These are phyloP conservation scores for Coprinellus aureogranulatus DNA, from an alignment of 768 basidiomycete species.

Conservation along the genomic window DNA sequence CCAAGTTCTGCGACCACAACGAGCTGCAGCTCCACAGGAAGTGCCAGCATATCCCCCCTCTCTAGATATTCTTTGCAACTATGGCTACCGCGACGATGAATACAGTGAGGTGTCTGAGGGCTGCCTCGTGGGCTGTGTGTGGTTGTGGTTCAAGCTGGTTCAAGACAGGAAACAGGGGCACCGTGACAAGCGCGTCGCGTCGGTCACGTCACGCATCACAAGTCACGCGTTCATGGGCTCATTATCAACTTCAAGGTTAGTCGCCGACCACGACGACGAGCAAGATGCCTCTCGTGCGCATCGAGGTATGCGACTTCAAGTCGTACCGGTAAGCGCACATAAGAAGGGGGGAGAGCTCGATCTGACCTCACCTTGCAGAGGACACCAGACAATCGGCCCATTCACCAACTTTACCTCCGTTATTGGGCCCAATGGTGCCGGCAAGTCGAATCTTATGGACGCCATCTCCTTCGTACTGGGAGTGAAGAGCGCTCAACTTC, in stretches of 20 bases:
- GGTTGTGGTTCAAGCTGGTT: too few relatives aligned
- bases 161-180: too few relatives aligned
- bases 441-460: slow-evolving; percentile 99
- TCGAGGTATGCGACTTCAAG: slow-evolving; percentile 96
- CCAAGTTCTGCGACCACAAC: too few relatives aligned
- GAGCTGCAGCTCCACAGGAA: too few relatives aligned
- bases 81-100: too few relatives aligned
- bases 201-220: slow-evolving; percentile 3
- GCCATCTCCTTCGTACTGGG: slow-evolving; percentile 99
- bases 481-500: slow-evolving; percentile 88
- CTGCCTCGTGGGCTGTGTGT: too few relatives aligned
- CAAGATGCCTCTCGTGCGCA: slow-evolving; percentile 76
- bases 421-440: slow-evolving; percentile 98
- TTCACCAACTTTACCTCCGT: slow-evolving; percentile 93
- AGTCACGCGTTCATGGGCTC: neutral
- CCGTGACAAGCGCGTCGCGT: neutral
- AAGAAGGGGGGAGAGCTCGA: neutral
- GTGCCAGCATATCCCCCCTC: too few relatives aligned
- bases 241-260: neutral
- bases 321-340: slow-evolving; percentile 70
- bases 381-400: slow-evolving; percentile 84
- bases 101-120: too few relatives aligned
- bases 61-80: too few relatives aligned
- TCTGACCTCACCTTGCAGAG: slow-evolving; percentile 35
- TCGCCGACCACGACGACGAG: neutral